Evolutionary conservation across 2,329 filamentous ascomycete species (phyloP), one percentile per base, ranked within the genome.

Genomic region (Ophiosphaerella herpotricha): DNA sequence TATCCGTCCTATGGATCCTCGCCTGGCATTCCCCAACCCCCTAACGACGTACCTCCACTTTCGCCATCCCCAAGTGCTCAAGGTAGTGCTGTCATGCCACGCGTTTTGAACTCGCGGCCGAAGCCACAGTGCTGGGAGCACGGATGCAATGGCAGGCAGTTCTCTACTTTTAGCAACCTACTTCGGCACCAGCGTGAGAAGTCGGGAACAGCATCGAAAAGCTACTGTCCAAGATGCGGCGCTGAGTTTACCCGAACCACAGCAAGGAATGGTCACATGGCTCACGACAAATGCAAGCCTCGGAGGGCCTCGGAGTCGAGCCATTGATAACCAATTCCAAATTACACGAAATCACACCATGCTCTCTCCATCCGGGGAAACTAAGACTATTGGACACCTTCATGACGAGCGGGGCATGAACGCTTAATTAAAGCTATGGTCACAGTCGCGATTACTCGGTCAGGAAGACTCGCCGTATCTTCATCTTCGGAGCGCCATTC

Each of bases 51-150:
- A 21, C 53, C 66, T 31, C 60, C 64, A 11, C 58, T 69, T n/a
- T 60, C 66, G 16, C 62, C 67, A 13, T 66, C 62, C 7, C 66
- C 68, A 33, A 51, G 52, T 9, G 58, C 53, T 21, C 65, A 67
- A 46, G 54, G 52, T 31, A 65, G 52, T 50, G 55, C 61, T 24
- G 61, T 70, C 8, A 66, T 64, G 64, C 71, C 66, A 13, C 82
- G 89, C 51, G 84, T 91, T 13, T 81, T 91, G 14, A 87, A 89
- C 71, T 86, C 85, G 61, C 83, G 89, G 58, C 91, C 91, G n/a
- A 96, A 96, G 76, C 91, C 92, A 39, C 91, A 96, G 71, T 97
- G 93, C 74, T 97, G 90, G 90, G 93, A 97, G 54, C 93, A 97
- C 68, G 93, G 92, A 9, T 97, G 93, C 79, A 96, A 97, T 66